Percentiles rank a stretch among this genome's conserved stretches.
Conservation (phyloP, 345 rosid species). For the Ceriops decandra region DNA sequence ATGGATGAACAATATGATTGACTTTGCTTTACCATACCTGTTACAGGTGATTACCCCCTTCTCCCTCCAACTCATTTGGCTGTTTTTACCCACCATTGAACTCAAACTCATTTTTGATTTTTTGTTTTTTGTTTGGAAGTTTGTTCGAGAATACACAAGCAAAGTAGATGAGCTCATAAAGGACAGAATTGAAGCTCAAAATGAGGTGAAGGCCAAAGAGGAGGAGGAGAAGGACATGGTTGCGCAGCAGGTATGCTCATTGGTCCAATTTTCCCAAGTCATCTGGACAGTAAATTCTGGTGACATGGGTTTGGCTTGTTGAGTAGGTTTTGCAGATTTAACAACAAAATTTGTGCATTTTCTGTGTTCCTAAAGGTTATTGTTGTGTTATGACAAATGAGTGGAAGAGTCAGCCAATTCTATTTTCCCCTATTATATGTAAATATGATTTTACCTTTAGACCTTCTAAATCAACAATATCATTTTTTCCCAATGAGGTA, state of each 20-base stretch:
- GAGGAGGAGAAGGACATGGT: conserved; percentile 69
- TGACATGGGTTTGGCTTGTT: too few species aligned
- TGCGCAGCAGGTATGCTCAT: conserved; percentile 64
- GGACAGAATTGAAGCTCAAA: conserved; percentile 62
- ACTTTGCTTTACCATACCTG: conserved; percentile 74
- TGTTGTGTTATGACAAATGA: too few species aligned
- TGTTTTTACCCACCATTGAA: neutral
- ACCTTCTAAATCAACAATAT: too few species aligned
- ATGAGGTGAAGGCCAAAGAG: conserved; percentile 60
- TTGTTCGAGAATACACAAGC: conserved; percentile 66
- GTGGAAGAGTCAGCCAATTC: too few species aligned
- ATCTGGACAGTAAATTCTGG: neutral
- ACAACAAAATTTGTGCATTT: too few species aligned
- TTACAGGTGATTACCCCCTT: conserved; percentile 12
- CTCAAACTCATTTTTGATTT: neutral
- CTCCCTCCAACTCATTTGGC: neutral
- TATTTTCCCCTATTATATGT: too few species aligned
- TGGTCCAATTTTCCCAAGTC: neutral
- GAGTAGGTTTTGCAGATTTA: too few species aligned
- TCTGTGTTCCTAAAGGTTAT: too few species aligned
- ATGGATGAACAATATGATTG: conserved; percentile 88
- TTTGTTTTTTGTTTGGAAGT: conserved; percentile 27
- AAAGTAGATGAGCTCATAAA: conserved; percentile 77
- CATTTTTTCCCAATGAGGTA: too few species aligned
- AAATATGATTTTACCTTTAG: too few species aligned